phyloP scores from a whole-genome alignment of 306 rosid genomes.

The Acmispon strigosus region DNA sequence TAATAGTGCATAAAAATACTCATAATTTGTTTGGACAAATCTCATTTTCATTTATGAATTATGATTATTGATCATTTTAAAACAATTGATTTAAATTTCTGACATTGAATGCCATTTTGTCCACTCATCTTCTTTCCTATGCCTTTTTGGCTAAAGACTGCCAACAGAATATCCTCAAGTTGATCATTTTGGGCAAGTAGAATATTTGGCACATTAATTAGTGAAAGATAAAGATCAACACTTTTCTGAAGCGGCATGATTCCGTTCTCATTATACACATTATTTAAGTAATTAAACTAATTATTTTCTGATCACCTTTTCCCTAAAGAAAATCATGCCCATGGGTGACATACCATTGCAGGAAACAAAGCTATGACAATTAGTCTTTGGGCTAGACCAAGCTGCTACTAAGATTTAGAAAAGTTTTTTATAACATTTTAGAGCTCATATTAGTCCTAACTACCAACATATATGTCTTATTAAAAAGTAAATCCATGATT shows the following conservation, averaged over 20 bases:
- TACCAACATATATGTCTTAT: no score
- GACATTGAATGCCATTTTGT: not conserved
- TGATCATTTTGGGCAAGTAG: not conserved
- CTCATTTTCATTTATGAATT: not conserved
- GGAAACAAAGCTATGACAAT: not conserved
- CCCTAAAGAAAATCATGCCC: conserved; percentile 2
- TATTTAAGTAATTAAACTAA: not conserved
- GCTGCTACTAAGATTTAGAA: no score
- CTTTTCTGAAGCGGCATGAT: conserved; percentile 14
- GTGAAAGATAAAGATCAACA: conserved; percentile 14
- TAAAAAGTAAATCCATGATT: no score
- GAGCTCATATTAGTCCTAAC: no score
- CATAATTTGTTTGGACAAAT: not conserved
- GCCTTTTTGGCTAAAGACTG: not conserved
- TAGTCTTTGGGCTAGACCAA: not conserved
- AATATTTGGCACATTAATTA: conserved; percentile 11
- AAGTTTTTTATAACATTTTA: no score
- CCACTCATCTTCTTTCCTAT: not conserved
- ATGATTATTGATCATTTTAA: not conserved
- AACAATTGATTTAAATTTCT: not conserved
- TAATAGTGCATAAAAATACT: no score
- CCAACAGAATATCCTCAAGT: conserved; percentile 1
- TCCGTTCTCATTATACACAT: conserved; percentile 1
- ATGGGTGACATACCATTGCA: not conserved
- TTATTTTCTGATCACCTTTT: not conserved